Percentiles rank a stretch among this genome's conserved stretches.
These are phyloP conservation scores for Triticum timopheevii DNA, from an alignment of 176 grass and related monocot genomes.

Conservation along the genomic window DNA sequence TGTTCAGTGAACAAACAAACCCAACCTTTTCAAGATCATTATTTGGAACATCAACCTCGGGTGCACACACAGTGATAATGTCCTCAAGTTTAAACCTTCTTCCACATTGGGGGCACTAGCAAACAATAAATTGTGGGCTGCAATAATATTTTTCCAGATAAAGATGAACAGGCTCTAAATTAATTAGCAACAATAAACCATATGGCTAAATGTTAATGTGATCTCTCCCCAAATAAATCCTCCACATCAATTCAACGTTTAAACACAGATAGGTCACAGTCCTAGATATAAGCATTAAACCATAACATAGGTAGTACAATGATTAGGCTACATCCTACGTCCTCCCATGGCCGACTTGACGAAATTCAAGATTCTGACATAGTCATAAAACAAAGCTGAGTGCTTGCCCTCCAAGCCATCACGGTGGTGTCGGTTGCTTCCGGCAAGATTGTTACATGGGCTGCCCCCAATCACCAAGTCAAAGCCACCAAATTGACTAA, in stretches of 20 bases:
- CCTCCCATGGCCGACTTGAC: conserved; percentile 43
- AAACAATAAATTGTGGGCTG: too few species aligned
- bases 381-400: conserved; percentile 65
- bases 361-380: conserved; percentile 54
- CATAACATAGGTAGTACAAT: not conserved
- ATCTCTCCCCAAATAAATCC: not conserved
- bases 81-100: too few species aligned
- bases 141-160: not conserved
- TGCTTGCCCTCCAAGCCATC: conserved; percentile 60
- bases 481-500: conserved; percentile 46
- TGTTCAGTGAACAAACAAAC: too few species aligned
- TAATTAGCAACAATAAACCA: not conserved
- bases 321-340: not conserved
- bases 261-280: not conserved
- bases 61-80: too few species aligned
- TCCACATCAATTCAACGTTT: not conserved
- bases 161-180: not conserved
- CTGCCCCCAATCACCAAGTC: conserved; percentile 83
- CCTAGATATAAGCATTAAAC: not conserved
- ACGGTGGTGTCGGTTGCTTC: conserved; percentile 61
- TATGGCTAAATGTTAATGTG: not conserved
- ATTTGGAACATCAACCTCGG: too few species aligned
- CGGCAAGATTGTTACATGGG: conserved; percentile 75
- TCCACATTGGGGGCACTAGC: too few species aligned
- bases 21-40: too few species aligned